Evolutionary conservation across 805 yeast genomes (phyloP).

Genomic region (Myxozyma monticola): DNA sequence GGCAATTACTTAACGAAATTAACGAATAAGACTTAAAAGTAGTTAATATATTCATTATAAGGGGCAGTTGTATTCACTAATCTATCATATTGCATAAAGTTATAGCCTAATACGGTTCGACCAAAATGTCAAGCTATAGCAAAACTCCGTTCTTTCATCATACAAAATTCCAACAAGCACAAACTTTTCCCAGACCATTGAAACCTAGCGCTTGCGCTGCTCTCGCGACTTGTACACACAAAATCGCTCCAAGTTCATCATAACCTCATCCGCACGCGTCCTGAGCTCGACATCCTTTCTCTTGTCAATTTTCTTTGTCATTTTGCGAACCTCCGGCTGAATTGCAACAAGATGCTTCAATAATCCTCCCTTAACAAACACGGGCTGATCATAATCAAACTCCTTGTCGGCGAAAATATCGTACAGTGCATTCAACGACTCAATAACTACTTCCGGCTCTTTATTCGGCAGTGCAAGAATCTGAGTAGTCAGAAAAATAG

Average conservation of each 20-base stretch:
- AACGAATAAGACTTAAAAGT: no score
- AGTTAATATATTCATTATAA: no score
- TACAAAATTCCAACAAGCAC: neutral
- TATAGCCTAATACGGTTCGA: no score
- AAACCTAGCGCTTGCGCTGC: neutral
- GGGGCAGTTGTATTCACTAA: no score
- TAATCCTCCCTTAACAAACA: constrained; percentile 60
- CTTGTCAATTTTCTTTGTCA: constrained; percentile 66
- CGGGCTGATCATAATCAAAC: constrained; percentile 64
- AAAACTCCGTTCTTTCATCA: no score
- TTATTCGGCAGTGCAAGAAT: constrained; percentile 36
- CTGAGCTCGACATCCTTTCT: constrained; percentile 59
- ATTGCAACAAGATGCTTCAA: constrained; percentile 46
- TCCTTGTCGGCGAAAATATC: constrained; percentile 77
- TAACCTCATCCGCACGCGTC: constrained; percentile 63
- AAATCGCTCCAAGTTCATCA: constrained; percentile 68
- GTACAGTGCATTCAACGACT: constrained; percentile 63
- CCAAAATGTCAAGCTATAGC: no score
- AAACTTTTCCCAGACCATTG: neutral
- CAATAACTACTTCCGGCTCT: constrained; percentile 51
- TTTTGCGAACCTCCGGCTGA: constrained; percentile 50
- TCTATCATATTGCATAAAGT: no score
- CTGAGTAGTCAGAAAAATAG: constrained; percentile 46
- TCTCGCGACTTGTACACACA: constrained; percentile 69
- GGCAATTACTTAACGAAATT: no score